Evolutionary conservation across 148 eudicot genomes (phyloP).

Genomic region (Tetragonia tetragonoides): DNA sequence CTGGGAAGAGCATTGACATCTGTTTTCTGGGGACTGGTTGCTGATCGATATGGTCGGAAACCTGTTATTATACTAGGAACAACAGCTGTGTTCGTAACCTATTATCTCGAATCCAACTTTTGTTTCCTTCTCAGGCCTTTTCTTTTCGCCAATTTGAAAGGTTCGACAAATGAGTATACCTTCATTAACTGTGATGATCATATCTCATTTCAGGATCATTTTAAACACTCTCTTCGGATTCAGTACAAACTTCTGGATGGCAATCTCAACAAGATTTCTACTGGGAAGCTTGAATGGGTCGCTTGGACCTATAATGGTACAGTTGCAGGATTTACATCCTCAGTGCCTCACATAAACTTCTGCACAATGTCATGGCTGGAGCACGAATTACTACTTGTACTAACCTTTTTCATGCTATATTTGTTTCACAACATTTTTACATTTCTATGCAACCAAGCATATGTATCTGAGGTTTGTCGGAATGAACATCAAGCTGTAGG

Average conservation of each 20-base stretch:
- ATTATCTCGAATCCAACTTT: not conserved
- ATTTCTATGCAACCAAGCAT: conserved; percentile 50
- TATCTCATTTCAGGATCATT: conserved; percentile 53
- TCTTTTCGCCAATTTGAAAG: not conserved
- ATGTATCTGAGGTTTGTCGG: conserved; percentile 68
- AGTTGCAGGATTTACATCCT: not conserved
- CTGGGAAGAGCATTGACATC: conserved; percentile 87
- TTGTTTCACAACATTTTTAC: not conserved
- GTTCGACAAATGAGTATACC: not conserved
- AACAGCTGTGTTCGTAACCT: conserved; percentile 48
- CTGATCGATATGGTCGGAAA: conserved; percentile 94
- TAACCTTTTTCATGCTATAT: not conserved
- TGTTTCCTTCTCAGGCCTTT: not conserved
- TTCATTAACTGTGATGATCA: not conserved
- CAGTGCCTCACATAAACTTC: not conserved
- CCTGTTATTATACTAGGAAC: conserved; percentile 75
- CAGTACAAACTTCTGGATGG: conserved; percentile 89
- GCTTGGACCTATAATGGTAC: conserved; percentile 87
- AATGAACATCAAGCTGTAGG: conserved; percentile 73
- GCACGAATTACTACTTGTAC: not conserved
- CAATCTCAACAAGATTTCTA: conserved; percentile 68
- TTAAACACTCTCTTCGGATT: conserved; percentile 90
- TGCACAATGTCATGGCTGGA: not conserved
- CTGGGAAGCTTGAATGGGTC: conserved; percentile 78
- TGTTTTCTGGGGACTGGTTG: conserved; percentile 66